Percentiles rank a stretch among this genome's conserved stretches.
Evolutionary conservation across 345 rosid species (phyloP).

Genomic region (Luvunga scandens): DNA sequence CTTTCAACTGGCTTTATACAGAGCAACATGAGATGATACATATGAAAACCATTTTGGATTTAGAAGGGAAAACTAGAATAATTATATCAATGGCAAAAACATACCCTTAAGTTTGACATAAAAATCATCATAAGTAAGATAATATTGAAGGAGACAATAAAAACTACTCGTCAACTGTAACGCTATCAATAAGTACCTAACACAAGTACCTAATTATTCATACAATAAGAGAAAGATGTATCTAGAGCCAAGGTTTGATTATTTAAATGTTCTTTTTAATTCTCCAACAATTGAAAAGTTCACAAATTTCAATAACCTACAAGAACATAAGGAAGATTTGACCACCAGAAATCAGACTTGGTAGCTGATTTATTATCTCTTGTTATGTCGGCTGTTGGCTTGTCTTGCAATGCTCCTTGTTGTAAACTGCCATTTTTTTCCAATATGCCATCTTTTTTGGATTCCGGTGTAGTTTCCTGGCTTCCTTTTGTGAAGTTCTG

Average conservation of each 20-base stretch:
- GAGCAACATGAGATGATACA: not conserved
- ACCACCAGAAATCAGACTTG: slow-evolving; percentile 57
- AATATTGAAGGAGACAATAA: not conserved
- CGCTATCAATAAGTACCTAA: not conserved
- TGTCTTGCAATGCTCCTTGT: slow-evolving; percentile 22
- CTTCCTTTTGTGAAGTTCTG: slow-evolving; percentile 19
- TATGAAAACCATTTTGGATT: not conserved
- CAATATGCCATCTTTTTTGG: slow-evolving; percentile 14
- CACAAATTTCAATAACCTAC: slow-evolving; percentile 34
- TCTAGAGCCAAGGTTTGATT: not conserved
- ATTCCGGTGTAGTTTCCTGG: slow-evolving; percentile 20
- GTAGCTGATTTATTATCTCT: slow-evolving; percentile 31
- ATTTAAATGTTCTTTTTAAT: not conserved
- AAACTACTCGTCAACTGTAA: not conserved
- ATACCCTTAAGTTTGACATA: not conserved
- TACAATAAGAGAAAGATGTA: not conserved
- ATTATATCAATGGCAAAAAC: not conserved
- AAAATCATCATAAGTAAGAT: not conserved
- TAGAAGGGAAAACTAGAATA: not conserved
- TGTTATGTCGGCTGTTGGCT: slow-evolving; percentile 16
- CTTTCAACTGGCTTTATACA: not conserved
- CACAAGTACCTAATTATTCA: not conserved
- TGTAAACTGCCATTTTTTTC: slow-evolving; percentile 28
- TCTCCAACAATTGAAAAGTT: not conserved
- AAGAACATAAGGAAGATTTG: slow-evolving; percentile 66